Percentiles rank a stretch among this genome's conserved stretches.
phyloP scores from a whole-genome alignment of 371 early-diverging fungal species.

The Mortierella sp. region DNA sequence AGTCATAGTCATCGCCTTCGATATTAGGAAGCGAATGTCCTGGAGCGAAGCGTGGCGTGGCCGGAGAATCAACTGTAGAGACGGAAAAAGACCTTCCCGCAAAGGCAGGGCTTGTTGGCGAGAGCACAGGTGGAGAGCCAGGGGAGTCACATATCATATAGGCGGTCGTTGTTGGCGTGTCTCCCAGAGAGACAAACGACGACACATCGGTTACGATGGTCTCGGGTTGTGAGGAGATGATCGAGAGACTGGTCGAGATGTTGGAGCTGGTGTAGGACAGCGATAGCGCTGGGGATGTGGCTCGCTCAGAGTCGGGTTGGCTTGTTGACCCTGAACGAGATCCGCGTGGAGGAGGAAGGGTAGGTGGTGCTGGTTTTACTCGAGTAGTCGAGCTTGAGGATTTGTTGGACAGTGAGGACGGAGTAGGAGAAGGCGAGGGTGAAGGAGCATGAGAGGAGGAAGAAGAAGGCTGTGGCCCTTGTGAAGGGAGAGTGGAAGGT shows the following conservation, averaged over 20 bases:
- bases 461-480: background rate
- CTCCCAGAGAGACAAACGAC: background rate
- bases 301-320: background rate
- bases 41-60: background rate
- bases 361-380: background rate
- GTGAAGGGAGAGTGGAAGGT: background rate
- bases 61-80: background rate
- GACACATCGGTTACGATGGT: background rate
- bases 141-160: background rate
- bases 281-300: constrained; percentile 1
- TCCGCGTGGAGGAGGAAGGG: constrained; percentile 6
- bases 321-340: background rate
- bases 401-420: background rate
- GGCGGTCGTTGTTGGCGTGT: background rate
- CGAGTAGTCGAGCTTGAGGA: background rate
- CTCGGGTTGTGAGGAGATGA: constrained; percentile 3
- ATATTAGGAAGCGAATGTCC: background rate
- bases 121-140: background rate
- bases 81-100: background rate
- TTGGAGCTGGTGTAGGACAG: constrained; percentile 21
- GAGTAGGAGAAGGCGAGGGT: background rate
- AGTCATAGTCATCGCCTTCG: background rate
- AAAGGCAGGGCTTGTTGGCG: background rate
- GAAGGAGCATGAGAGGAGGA: background rate
- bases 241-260: constrained; percentile 5